Conservation (phyloP, 441 rosid genomes). For the Breynia disticha region DNA sequence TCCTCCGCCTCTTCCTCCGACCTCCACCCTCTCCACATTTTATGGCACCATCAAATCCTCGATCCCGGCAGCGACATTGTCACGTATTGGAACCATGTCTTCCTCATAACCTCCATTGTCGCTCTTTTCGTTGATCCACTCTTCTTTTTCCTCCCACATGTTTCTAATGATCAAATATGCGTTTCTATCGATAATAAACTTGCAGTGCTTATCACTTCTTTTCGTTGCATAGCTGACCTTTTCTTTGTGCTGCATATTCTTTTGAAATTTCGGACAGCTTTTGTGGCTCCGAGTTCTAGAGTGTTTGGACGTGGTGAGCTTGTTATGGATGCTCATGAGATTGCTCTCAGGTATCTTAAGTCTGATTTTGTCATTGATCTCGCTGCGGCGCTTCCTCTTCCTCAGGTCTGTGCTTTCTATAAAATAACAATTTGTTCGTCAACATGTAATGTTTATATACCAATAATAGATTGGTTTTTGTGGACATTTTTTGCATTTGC, state of each 20-base stretch:
- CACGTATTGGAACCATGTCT: conserved; percentile 61
- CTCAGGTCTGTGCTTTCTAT: conserved; percentile 40
- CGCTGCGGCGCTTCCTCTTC: conserved; percentile 79
- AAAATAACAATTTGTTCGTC: too few species aligned
- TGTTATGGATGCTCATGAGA: conserved; percentile 56
- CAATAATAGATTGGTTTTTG: too few species aligned
- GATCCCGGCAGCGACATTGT: conserved; percentile 70
- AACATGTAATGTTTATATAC: too few species aligned
- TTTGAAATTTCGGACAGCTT: conserved; percentile 71
- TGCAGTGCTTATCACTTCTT: conserved; percentile 48
- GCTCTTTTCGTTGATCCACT: conserved; percentile 84
- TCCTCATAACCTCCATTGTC: conserved; percentile 60
- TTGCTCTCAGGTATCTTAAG: conserved; percentile 56
- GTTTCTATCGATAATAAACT: conserved; percentile 33
- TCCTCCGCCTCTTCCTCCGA: conserved; percentile 22
- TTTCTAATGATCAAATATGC: conserved; percentile 37
- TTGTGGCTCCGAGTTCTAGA: conserved; percentile 57
- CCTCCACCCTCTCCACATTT: conserved; percentile 31
- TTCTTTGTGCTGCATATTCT: conserved; percentile 55
- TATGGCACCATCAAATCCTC: conserved; percentile 50
- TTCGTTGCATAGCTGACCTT: conserved; percentile 53
- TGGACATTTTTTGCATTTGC: conserved; percentile 11
- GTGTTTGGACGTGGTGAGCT: conserved; percentile 92
- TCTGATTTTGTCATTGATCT: conserved; percentile 60
- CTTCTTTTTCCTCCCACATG: conserved; percentile 57